phyloP scores from a whole-genome alignment of 352 stramenopile species.

The Phytopythium kandeliae region DNA sequence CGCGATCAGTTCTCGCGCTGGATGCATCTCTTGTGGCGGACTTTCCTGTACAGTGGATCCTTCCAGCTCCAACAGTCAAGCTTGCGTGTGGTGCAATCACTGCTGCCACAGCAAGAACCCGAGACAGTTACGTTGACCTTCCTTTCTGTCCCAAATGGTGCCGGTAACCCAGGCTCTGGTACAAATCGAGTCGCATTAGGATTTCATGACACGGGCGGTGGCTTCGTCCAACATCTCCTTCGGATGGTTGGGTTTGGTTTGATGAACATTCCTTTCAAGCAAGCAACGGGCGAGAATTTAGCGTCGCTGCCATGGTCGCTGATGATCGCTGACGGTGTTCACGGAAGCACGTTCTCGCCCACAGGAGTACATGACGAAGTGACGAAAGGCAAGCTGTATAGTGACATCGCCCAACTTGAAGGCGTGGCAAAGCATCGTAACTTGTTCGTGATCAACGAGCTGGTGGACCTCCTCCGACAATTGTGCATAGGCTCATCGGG shows the following conservation, averaged over 20 bases:
- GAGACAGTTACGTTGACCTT: slow-evolving; percentile 14
- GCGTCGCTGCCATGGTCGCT: slow-evolving; percentile 20
- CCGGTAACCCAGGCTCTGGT: neutral
- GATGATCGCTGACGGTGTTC: slow-evolving; percentile 22
- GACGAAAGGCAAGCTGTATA: neutral
- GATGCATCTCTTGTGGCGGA: slow-evolving; percentile 46
- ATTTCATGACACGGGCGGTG: slow-evolving; percentile 18
- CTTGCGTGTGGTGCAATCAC: slow-evolving; percentile 39
- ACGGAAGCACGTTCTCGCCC: slow-evolving; percentile 23
- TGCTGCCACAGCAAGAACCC: slow-evolving; percentile 36
- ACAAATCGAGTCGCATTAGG: slow-evolving; percentile 3
- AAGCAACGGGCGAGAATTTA: neutral
- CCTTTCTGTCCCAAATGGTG: slow-evolving; percentile 1
- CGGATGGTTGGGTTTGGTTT: slow-evolving; percentile 37
- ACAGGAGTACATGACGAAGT: neutral
- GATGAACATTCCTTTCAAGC: neutral
- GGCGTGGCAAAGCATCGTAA: slow-evolving; percentile 17
- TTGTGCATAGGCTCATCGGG: slow-evolving; percentile 8
- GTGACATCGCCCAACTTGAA: slow-evolving; percentile 17
- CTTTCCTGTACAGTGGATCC: slow-evolving; percentile 39
- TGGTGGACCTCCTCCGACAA: slow-evolving; percentile 16
- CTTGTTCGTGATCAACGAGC: slow-evolving; percentile 24
- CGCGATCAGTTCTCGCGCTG: slow-evolving; percentile 26
- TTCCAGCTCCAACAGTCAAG: slow-evolving; percentile 56
- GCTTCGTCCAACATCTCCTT: slow-evolving; percentile 45